Percentiles rank a stretch among this genome's conserved stretches.
phyloP scores from a whole-genome alignment of 305 asterid species.

The Plantago coronopus region DNA sequence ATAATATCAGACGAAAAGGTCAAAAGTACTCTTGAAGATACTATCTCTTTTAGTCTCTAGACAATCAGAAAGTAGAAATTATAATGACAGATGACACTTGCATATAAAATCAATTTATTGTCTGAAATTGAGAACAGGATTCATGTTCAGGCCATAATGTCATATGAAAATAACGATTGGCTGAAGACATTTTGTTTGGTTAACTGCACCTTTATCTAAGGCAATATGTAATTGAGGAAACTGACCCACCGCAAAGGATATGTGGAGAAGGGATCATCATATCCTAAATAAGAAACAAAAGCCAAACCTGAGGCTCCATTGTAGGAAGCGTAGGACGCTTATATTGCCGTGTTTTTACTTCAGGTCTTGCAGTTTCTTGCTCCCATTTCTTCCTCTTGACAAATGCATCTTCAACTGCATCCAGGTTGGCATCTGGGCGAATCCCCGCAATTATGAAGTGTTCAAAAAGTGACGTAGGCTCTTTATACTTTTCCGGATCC shows the following conservation, averaged over 20 bases:
- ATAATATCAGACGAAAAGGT: constrained; percentile 19
- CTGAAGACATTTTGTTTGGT: no score
- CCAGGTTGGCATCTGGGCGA: constrained; percentile 80
- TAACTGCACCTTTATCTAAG: no score
- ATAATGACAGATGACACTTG: no score
- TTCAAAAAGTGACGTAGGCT: constrained; percentile 76
- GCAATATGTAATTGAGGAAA: no score
- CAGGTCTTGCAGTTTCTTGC: constrained; percentile 44
- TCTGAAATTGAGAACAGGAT: no score
- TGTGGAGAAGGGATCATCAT: constrained; percentile 8
- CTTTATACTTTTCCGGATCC: constrained; percentile 75
- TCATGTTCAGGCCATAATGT: no score
- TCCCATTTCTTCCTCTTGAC: constrained; percentile 61
- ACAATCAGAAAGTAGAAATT: neutral
- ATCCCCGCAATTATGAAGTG: constrained; percentile 82
- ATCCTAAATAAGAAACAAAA: constrained; percentile 15
- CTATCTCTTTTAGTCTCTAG: neutral
- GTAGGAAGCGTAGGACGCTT: constrained; percentile 53
- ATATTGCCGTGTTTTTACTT: constrained; percentile 33
- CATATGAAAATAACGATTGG: no score
- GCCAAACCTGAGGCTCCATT: constrained; percentile 79
- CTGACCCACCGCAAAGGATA: no score
- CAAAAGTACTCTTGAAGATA: neutral
- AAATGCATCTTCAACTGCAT: constrained; percentile 75
- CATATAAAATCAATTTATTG: no score